Evolutionary conservation across 1,139 yeast species (phyloP), one percentile per base, ranked within the genome.

Genomic region (Spencermartinsiella ligniputridi): DNA sequence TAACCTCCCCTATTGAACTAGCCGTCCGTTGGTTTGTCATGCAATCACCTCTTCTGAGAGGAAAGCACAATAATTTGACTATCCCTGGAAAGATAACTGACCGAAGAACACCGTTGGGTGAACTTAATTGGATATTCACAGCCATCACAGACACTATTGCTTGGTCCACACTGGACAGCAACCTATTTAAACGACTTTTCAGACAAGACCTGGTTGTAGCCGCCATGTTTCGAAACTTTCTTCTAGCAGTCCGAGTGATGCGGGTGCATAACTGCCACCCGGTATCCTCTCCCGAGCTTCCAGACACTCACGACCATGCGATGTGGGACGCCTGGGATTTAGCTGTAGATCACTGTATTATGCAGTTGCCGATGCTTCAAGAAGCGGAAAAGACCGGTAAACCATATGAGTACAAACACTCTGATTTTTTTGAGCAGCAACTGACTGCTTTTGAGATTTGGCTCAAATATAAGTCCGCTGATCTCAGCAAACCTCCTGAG

Each of bases 311-410:
- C 42, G 76, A 78, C 51, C 97, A 94, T 61, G 81, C 95, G 11
- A 84, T 92, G 88, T 92, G 99, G 99, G 95, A 89, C 52, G 83
- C 97, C 0, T 92, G 98, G 98, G 98, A 94, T 61, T 71, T 92
- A 57, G 97, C 98, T 0, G 84, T 92, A 40, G 97, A 92, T 63
- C 97, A 92, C 60, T 95, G 95, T 1, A 70, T 94, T 44, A 79
- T 88, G 6, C 75, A 71, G 49, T 52, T 71, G 18, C 69, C 71
- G 2, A 56, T 59, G 20, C 55, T 67, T 8, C 61, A 58, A 39
- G 64, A 65, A 6, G 66, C 71, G 1, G 65, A 61, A 33, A 57
- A 60, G 22, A 50, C 51, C 46, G 60, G 63, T 56, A 55, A 51
- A 18, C 58, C 63, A 3, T 68, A 65, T 42, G 72, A 76, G 42